Conservation (phyloP, 2,329 filamentous ascomycete genomes). For the Aspergillus sp. region DNA sequence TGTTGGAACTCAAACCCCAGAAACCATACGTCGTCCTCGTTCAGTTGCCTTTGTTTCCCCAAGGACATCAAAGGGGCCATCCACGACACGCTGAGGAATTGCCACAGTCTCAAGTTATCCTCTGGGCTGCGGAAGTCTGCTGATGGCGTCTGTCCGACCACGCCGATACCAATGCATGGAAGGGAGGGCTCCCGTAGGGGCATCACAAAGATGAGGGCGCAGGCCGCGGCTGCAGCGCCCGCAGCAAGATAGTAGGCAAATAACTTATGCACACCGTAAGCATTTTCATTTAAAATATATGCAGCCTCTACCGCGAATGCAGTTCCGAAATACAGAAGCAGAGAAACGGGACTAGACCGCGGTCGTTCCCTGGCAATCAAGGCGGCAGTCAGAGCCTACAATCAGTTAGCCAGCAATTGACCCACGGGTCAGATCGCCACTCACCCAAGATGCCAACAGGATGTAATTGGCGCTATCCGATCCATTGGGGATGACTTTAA, state of each 20-base stretch:
- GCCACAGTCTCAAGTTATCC: slow-evolving; percentile 75
- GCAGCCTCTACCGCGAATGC: slow-evolving; percentile 36
- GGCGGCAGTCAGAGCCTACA: slow-evolving; percentile 34
- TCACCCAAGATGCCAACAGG: slow-evolving; percentile 40
- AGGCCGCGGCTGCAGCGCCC: slow-evolving; percentile 46
- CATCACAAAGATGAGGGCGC: slow-evolving; percentile 63
- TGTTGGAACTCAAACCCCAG: slow-evolving; percentile 82
- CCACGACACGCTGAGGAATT: slow-evolving; percentile 85
- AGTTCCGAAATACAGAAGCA: slow-evolving; percentile 37
- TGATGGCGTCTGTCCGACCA: slow-evolving; percentile 56
- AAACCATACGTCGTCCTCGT: slow-evolving; percentile 79
- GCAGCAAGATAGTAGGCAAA: slow-evolving; percentile 32
- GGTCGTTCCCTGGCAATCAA: slow-evolving; percentile 42
- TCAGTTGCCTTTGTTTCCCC: slow-evolving; percentile 64
- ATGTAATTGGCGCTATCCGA: slow-evolving; percentile 19
- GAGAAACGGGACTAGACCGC: slow-evolving; percentile 39
- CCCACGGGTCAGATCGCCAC: slow-evolving; percentile 20
- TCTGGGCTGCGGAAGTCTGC: slow-evolving; percentile 69
- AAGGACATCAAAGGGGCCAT: slow-evolving; percentile 69
- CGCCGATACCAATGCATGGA: slow-evolving; percentile 58
- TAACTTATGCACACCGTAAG: slow-evolving; percentile 9
- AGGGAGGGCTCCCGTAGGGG: slow-evolving; percentile 64
- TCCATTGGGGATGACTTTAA: slow-evolving; percentile 24
- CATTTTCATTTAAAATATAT: slow-evolving; percentile 27
- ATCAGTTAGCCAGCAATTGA: slow-evolving; percentile 17